These are phyloP conservation scores for Venturia nashicola DNA, from an alignment of 2,329 filamentous ascomycete species.

Conservation along the genomic window DNA sequence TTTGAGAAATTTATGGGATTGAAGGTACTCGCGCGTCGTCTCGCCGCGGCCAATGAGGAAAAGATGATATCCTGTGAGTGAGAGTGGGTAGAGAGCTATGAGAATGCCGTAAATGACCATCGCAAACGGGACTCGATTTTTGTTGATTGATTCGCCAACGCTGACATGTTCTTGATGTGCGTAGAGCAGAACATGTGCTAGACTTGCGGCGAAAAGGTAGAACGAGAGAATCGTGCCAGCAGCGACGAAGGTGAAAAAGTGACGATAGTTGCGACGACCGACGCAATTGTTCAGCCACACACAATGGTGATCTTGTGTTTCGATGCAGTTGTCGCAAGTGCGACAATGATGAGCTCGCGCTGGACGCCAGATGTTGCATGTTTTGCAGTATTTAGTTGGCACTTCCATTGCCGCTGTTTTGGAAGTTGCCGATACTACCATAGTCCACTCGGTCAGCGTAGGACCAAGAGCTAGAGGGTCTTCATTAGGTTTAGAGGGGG, in stretches of 20 bases:
- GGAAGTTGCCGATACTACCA: conserved; percentile 69
- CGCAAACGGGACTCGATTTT: conserved; percentile 71
- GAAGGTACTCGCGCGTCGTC: conserved; percentile 91
- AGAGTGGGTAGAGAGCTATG: conserved; percentile 65
- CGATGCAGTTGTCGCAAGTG: conserved; percentile 91
- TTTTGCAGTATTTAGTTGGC: conserved; percentile 95
- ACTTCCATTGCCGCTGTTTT: conserved; percentile 87
- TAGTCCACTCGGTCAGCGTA: conserved; percentile 83
- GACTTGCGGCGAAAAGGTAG: conserved; percentile 62
- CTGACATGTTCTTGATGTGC: conserved; percentile 46
- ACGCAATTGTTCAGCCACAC: conserved; percentile 99
- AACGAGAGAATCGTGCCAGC: conserved; percentile 64
- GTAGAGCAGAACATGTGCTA: conserved; percentile 74
- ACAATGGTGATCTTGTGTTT: conserved; percentile 96
- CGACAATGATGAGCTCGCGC: conserved; percentile 93
- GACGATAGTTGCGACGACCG: conserved; percentile 92
- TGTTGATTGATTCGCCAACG: conserved; percentile 55
- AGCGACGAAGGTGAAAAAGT: conserved; percentile 86
- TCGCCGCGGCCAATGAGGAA: conserved; percentile 86
- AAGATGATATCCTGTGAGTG: conserved; percentile 77
- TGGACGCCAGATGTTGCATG: conserved; percentile 94
- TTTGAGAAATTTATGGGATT: conserved; percentile 88
- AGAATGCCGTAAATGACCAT: conserved; percentile 76
- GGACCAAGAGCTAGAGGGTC: conserved; percentile 75
- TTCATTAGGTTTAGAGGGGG: conserved; percentile 59